Percentiles rank a stretch among this genome's conserved stretches.
Conservation (phyloP, 2,329 filamentous ascomycete genomes). For the Akanthomyces uredinophilus region DNA sequence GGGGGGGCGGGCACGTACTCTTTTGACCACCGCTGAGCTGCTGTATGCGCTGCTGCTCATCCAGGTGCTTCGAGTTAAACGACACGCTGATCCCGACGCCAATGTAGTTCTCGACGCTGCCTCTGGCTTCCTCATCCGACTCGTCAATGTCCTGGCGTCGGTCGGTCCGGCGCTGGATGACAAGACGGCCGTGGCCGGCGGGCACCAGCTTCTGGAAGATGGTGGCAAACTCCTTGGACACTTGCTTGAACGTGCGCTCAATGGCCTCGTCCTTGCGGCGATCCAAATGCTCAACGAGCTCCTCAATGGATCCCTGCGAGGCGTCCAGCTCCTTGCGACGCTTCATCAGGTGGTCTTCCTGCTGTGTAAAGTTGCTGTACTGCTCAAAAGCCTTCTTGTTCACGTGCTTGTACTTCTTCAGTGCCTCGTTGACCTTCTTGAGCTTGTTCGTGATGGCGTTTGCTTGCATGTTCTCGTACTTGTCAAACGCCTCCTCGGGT, state of each 20-base stretch:
- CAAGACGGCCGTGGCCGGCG: slow-evolving; percentile 81
- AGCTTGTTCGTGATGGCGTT: slow-evolving; percentile 66
- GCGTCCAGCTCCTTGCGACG: slow-evolving; percentile 82
- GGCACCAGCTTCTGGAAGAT: slow-evolving; percentile 96
- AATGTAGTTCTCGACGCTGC: slow-evolving; percentile 86
- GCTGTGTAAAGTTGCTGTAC: slow-evolving; percentile 93
- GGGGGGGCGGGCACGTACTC: slow-evolving; percentile 62
- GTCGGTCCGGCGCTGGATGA: slow-evolving; percentile 89
- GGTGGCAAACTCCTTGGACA: slow-evolving; percentile 84
- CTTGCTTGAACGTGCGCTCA: slow-evolving; percentile 96
- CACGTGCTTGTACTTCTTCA: slow-evolving; percentile 96
- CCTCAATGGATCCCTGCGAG: slow-evolving; percentile 81
- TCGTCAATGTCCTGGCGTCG: slow-evolving; percentile 55
- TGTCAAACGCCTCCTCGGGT: slow-evolving; percentile 88
- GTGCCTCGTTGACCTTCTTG: slow-evolving; percentile 83
- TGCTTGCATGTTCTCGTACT: slow-evolving; percentile 77
- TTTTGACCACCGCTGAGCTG: slow-evolving; percentile 97
- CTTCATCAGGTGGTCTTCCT: slow-evolving; percentile 80
- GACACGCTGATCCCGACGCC: slow-evolving; percentile 96
- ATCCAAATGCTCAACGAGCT: slow-evolving; percentile 87
- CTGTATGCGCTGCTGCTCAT: slow-evolving; percentile 96
- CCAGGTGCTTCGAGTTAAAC: slow-evolving; percentile 92
- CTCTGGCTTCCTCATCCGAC: slow-evolving; percentile 63
- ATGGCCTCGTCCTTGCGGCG: slow-evolving; percentile 97
- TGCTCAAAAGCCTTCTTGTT: slow-evolving; percentile 99